Conservation (phyloP, 164 flowering plant species). For the Chimonanthus salicifolius region DNA sequence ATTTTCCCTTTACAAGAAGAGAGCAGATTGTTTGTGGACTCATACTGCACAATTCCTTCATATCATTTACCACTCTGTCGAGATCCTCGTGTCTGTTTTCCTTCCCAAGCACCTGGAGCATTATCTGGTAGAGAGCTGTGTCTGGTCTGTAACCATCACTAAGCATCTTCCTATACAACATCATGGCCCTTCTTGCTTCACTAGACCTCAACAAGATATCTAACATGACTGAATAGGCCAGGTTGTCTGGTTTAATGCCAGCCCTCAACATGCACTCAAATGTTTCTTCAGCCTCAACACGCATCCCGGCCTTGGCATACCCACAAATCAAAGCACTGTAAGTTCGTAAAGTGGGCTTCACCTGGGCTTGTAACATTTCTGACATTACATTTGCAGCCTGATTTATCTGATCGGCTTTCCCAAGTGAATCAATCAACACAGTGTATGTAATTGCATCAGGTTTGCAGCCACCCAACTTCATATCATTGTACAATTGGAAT, state of each 20-base stretch:
- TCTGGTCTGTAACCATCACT: conserved; percentile 61
- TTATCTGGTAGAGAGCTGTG: conserved; percentile 41
- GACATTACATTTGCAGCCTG: conserved; percentile 83
- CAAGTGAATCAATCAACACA: conserved; percentile 84
- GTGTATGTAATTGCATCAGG: conserved; percentile 93
- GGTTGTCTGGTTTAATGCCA: conserved; percentile 75
- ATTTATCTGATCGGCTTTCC: conserved; percentile 60
- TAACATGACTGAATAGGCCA: conserved; percentile 88
- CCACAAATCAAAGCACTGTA: conserved; percentile 93
- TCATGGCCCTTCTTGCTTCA: conserved; percentile 50
- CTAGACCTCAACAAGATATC: conserved; percentile 59
- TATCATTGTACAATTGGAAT: conserved; percentile 60
- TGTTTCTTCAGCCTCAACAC: conserved; percentile 64
- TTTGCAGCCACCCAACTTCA: conserved; percentile 52
- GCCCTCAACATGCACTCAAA: conserved; percentile 65
- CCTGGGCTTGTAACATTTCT: conserved; percentile 72
- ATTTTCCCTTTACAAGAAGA: conserved; percentile 63
- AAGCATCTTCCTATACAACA: conserved; percentile 61
- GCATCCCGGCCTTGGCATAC: conserved; percentile 80
- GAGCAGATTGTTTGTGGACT: conserved; percentile 47
- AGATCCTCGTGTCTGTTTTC: conserved; percentile 47
- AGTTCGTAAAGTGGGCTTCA: conserved; percentile 75
- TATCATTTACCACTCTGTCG: conserved; percentile 48
- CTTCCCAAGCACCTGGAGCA: conserved; percentile 46
- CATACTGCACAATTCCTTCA: conserved; percentile 54